Evolutionary conservation across 106 monocot species (phyloP), one percentile per base, ranked within the genome.

Genomic region (Acorus calamus): DNA sequence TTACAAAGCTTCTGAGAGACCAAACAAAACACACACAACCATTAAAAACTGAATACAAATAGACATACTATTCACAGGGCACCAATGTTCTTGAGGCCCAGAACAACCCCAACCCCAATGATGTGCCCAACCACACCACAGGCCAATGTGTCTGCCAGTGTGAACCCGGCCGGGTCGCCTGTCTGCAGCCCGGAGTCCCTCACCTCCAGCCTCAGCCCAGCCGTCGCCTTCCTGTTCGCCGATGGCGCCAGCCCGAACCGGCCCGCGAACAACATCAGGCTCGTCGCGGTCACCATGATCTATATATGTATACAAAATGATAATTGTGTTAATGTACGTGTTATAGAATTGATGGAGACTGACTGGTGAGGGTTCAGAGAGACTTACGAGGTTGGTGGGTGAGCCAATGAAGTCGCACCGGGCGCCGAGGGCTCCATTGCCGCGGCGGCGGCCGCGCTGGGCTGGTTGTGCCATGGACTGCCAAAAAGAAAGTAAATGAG

Each of bases 121-220:
- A 89, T 89, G 79, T 94, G 94, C 7, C 94, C 94, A 4, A 94
- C 89, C 1, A 50, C 0, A 0, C 94, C 89, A 46, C 94, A 94
- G 2, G 89, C 94, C 73, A 94, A 69, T 8, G 89, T 94, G 65
- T 94, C 94, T 0, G 94, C 89, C 5, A 94, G 62, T 59, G 94
- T 94, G 89, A 94, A 94, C n/a, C 94, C 89, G 4, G n/a, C n/a
- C n/a, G n/a, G n/a, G n/a, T n/a, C n/a, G n/a, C n/a, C n/a, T n/a
- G n/a, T n/a, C n/a, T n/a, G 94, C 86, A 94, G 78, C 9, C 94
- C 94, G 10, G 94, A 89, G 68, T 89, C 94, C 51, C 86, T 79
- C 14, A 56, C 89, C 72, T 86, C 94, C 6, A 90, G 86, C 84
- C 90, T 94, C 77, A 90, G 78, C 60, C 89, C 89, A 0, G 94